These are phyloP conservation scores for Pseudoturritis turrita DNA, from an alignment of 345 rosid genomes.

Conservation along the genomic window DNA sequence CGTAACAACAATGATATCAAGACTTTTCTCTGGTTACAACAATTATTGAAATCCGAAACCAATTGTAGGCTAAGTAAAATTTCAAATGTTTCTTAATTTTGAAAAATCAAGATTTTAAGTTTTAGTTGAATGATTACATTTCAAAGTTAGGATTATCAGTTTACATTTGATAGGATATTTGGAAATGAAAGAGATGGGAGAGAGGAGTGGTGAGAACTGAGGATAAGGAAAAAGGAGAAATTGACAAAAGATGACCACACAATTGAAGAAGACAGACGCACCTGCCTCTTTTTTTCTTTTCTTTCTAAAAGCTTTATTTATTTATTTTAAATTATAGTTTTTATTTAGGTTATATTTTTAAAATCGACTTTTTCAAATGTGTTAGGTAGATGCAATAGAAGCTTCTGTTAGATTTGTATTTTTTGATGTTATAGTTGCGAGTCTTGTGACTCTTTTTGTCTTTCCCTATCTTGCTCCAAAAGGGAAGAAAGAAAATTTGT, in stretches of 20 bases:
- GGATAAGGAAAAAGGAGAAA: slow-evolving; percentile 20
- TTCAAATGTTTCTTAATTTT: not conserved
- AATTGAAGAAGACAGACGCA: slow-evolving; percentile 21
- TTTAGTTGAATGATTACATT: not conserved
- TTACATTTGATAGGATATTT: not conserved
- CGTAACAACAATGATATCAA: not conserved
- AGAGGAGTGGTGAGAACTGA: slow-evolving; percentile 22
- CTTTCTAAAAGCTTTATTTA: not conserved
- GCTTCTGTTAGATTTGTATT: slow-evolving; percentile 1
- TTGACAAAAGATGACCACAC: slow-evolving; percentile 23
- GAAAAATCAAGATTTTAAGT: not conserved
- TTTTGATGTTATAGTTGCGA: not conserved
- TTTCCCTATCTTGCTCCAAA: slow-evolving; percentile 11
- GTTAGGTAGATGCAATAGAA: slow-evolving; percentile 33
- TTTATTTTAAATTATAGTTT: not conserved
- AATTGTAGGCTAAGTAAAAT: not conserved
- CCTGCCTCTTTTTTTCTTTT: slow-evolving; percentile 10
- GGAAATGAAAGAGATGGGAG: slow-evolving; percentile 21
- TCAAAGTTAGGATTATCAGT: not conserved
- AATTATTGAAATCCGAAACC: not conserved
- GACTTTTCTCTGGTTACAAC: not conserved
- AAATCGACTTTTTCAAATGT: slow-evolving; percentile 19
- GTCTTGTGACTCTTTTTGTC: slow-evolving; percentile 10
- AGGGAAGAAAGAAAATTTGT: not conserved
- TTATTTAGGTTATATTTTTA: not conserved